A percentile compares a stretch with the other conserved stretches of the same genome.
Evolutionary conservation across 2,329 filamentous ascomycete species (phyloP).

Genomic region (Bipolaris bicolor): DNA sequence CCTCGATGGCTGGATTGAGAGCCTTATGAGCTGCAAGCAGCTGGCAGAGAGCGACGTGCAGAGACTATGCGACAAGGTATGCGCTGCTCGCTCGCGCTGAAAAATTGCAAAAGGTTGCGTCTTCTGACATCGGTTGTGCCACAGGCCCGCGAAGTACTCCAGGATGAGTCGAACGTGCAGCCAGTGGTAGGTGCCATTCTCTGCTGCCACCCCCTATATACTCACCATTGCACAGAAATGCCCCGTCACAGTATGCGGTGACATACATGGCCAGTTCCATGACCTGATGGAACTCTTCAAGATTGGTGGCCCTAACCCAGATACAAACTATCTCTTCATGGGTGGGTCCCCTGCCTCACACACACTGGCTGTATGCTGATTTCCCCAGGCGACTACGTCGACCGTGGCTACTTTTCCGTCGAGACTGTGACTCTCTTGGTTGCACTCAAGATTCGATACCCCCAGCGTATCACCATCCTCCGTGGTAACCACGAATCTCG

Average conservation of each 20-base stretch:
- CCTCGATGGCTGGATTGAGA: slow-evolving; percentile 98
- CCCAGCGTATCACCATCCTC: slow-evolving; percentile 95
- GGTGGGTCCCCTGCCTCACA: slow-evolving; percentile 57
- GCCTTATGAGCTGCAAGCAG: slow-evolving; percentile 98
- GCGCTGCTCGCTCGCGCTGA: slow-evolving; percentile 11
- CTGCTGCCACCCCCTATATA: background rate
- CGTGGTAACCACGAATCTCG: slow-evolving; percentile 86
- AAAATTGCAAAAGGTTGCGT: background rate
- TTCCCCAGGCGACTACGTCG: slow-evolving; percentile 88
- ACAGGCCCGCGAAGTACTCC: slow-evolving; percentile 91
- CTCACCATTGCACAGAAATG: slow-evolving; percentile 70
- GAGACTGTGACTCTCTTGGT: slow-evolving; percentile 97
- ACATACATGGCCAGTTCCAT: slow-evolving; percentile 99
- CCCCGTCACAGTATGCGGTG: slow-evolving; percentile 96
- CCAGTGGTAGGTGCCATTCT: slow-evolving; percentile 75
- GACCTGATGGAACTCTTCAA: slow-evolving; percentile 99
- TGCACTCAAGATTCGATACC: slow-evolving; percentile 96
- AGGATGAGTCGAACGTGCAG: slow-evolving; percentile 98
- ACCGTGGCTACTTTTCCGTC: slow-evolving; percentile 98
- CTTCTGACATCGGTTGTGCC: slow-evolving; percentile 22
- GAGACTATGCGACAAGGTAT: slow-evolving; percentile 94
- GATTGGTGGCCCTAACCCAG: slow-evolving; percentile 95
- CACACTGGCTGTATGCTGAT: slow-evolving; percentile 21
- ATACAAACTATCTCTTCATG: slow-evolving; percentile 99
- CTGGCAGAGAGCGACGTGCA: slow-evolving; percentile 92